These are phyloP conservation scores for Citrus sp. DNA, from an alignment of 345 rosid species.

Conservation along the genomic window DNA sequence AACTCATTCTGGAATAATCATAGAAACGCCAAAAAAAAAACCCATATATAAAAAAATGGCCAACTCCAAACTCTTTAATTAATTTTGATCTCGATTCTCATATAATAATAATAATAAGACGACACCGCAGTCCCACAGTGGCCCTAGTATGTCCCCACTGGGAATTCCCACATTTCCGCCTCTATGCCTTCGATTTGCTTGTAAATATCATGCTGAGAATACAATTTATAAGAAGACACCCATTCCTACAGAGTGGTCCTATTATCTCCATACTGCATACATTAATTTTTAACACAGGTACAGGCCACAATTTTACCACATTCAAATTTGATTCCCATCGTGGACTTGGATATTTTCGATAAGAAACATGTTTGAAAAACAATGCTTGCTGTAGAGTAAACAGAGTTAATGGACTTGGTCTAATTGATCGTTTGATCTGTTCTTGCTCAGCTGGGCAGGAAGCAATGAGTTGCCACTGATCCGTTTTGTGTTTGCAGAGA, in stretches of 20 bases:
- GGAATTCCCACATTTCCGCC: neutral
- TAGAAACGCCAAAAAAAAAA: too few species aligned
- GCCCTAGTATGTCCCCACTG: too few species aligned
- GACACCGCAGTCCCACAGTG: too few species aligned
- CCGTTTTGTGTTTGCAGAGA: neutral
- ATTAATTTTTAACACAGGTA: neutral
- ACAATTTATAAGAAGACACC: neutral
- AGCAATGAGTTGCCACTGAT: too few species aligned
- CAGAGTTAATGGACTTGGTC: neutral
- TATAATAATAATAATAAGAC: too few species aligned
- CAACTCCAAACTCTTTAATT: too few species aligned
- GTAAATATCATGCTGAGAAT: neutral
- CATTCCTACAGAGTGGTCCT: neutral
- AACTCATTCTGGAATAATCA: too few species aligned
- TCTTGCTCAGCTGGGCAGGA: too few species aligned
- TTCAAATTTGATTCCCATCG: neutral
- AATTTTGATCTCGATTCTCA: too few species aligned
- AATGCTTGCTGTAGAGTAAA: neutral
- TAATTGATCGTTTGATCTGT: too few species aligned
- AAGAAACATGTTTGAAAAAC: neutral
- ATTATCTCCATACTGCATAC: neutral
- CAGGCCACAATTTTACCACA: neutral
- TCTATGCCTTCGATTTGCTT: neutral
- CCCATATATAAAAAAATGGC: too few species aligned
- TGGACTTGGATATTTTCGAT: neutral